These are phyloP conservation scores for Scheffersomyces titani DNA, from an alignment of 1,139 yeast species.

Conservation along the genomic window DNA sequence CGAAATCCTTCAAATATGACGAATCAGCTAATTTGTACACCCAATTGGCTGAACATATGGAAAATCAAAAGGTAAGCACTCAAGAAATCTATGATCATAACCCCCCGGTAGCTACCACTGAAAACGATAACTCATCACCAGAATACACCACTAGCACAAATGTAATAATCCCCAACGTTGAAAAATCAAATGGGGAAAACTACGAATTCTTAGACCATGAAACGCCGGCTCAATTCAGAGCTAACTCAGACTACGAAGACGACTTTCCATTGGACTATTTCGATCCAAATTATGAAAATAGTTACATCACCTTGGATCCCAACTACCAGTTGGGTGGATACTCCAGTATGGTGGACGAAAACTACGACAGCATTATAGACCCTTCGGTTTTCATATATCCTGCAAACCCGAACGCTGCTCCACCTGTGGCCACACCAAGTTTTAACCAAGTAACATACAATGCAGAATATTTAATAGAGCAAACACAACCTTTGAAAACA, in stretches of 20 bases:
- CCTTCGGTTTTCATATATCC: conserved; percentile 22
- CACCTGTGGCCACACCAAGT: neutral
- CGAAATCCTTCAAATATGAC: conserved; percentile 60
- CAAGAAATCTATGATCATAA: conserved; percentile 3
- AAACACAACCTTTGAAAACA: conserved; percentile 38
- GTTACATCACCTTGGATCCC: conserved; percentile 37
- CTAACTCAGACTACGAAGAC: conserved; percentile 43
- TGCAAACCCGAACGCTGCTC: conserved; percentile 4
- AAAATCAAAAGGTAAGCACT: conserved; percentile 24
- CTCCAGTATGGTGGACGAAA: conserved; percentile 21
- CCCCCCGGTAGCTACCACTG: conserved; percentile 4
- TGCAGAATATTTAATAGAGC: conserved; percentile 50
- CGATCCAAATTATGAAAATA: conserved; percentile 25
- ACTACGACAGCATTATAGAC: conserved; percentile 31
- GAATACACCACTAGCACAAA: conserved; percentile 16
- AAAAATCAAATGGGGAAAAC: conserved; percentile 10
- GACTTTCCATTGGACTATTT: conserved; percentile 74
- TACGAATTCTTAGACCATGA: conserved; percentile 24
- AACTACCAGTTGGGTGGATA: conserved; percentile 23
- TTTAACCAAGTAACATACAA: conserved; percentile 36
- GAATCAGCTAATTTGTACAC: conserved; percentile 46
- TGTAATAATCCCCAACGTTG: neutral
- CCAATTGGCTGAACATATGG: conserved; percentile 52
- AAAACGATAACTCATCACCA: conserved; percentile 15
- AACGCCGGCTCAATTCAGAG: conserved; percentile 27